Evolutionary conservation across 768 basidiomycete species (phyloP).

Genomic region (Mycena pura): DNA sequence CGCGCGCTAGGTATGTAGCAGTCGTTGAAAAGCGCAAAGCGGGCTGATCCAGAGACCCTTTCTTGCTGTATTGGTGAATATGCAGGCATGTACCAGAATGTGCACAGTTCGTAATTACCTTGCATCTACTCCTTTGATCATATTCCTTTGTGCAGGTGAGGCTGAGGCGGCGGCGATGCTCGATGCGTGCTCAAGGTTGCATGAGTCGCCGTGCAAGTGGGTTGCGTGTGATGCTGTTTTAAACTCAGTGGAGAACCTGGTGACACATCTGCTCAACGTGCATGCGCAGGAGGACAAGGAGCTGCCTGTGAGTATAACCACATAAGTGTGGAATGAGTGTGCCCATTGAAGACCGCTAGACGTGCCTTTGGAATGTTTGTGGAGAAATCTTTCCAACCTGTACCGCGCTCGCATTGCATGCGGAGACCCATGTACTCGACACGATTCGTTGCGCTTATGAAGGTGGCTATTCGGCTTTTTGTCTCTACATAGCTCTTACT

Average conservation of each 20-base stretch:
- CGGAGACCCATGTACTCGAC: slow-evolving; percentile 56
- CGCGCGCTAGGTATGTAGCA: slow-evolving; percentile 23
- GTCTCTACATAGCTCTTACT: slow-evolving; percentile 8
- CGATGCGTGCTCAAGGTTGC: slow-evolving; percentile 56
- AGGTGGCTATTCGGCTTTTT: slow-evolving; percentile 45
- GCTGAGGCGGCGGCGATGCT: slow-evolving; percentile 52
- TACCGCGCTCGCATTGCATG: slow-evolving; percentile 51
- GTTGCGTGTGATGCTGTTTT: slow-evolving; percentile 58
- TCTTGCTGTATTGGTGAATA: too few species aligned
- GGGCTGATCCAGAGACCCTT: not conserved
- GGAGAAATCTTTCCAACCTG: slow-evolving; percentile 46
- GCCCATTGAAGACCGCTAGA: slow-evolving; percentile 2
- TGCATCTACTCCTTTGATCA: slow-evolving; percentile 9
- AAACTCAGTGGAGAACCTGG: slow-evolving; percentile 58
- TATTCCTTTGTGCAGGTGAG: slow-evolving; percentile 43
- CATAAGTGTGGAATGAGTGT: not conserved
- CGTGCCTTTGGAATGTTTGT: slow-evolving; percentile 66
- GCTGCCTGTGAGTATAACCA: not conserved
- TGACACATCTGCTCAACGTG: slow-evolving; percentile 51
- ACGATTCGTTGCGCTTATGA: slow-evolving; percentile 55
- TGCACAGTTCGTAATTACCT: slow-evolving; percentile 25
- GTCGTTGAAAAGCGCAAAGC: slow-evolving; percentile 1
- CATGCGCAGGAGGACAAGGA: slow-evolving; percentile 40
- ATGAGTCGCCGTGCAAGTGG: slow-evolving; percentile 64
- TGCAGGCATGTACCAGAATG: slow-evolving; percentile 31